phyloP scores from a whole-genome alignment of 2,329 filamentous ascomycete genomes.

The Verticillium zaregamsianum region DNA sequence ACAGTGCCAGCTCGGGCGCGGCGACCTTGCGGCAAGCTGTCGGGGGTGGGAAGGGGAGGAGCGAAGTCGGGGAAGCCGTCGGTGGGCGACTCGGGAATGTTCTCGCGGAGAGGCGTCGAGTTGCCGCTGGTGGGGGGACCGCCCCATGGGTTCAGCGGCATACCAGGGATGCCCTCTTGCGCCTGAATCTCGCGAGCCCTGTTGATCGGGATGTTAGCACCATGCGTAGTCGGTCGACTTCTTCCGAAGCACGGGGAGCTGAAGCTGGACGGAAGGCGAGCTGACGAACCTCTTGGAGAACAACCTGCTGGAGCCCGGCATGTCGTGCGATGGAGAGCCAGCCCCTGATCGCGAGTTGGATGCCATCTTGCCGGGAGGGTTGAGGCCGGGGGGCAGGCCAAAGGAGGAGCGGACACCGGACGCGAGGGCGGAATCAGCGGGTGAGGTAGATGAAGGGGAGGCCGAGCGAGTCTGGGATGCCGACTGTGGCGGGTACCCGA shows the following conservation, averaged over 20 bases:
- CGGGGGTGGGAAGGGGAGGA: slow-evolving; percentile 59
- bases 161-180: slow-evolving; percentile 77
- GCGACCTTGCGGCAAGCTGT: slow-evolving; percentile 63
- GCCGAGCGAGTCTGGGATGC: slow-evolving; percentile 68
- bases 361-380: slow-evolving; percentile 54
- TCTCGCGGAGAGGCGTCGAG: slow-evolving; percentile 92
- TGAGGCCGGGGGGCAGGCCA: slow-evolving; percentile 61
- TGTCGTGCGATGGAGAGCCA: slow-evolving; percentile 94
- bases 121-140: slow-evolving; percentile 94
- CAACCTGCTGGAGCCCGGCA: slow-evolving; percentile 65
- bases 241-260: neutral
- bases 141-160: slow-evolving; percentile 76
- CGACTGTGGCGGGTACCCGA: slow-evolving; percentile 73
- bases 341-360: slow-evolving; percentile 70
- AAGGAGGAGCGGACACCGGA: slow-evolving; percentile 67
- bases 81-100: slow-evolving; percentile 93
- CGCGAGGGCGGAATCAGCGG: slow-evolving; percentile 66
- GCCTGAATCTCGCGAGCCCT: slow-evolving; percentile 96
- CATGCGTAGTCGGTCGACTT: neutral
- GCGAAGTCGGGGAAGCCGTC: slow-evolving; percentile 93
- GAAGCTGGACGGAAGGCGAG: slow-evolving; percentile 5
- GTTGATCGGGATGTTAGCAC: slow-evolving; percentile 1
- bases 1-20: slow-evolving; percentile 90
- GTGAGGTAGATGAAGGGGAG: slow-evolving; percentile 76
- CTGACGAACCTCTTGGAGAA: slow-evolving; percentile 84